phyloP scores from a whole-genome alignment of 805 yeast species.

The Candida anglica region DNA sequence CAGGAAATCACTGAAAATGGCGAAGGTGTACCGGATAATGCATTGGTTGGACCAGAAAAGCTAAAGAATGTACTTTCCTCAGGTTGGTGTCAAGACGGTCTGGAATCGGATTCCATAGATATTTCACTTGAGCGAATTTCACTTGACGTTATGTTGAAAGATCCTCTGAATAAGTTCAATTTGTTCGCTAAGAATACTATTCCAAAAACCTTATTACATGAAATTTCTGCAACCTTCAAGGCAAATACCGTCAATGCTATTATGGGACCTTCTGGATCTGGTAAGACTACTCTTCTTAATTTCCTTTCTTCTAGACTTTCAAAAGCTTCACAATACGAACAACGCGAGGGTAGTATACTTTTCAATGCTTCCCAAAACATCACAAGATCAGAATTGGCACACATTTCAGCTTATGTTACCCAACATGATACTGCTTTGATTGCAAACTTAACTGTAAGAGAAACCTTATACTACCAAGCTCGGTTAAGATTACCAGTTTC shows the following conservation, averaged over 20 bases:
- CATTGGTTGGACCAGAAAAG: not conserved
- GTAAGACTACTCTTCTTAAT: constrained; percentile 39
- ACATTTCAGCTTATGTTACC: constrained; percentile 66
- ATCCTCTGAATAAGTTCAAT: not conserved
- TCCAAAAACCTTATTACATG: constrained; percentile 17
- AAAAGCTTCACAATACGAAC: constrained; percentile 14
- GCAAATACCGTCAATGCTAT: constrained; percentile 36
- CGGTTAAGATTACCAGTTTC: constrained; percentile 51
- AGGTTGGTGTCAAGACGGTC: too few species aligned
- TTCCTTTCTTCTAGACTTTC: constrained; percentile 40
- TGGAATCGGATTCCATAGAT: constrained; percentile 7
- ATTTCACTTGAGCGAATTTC: constrained; percentile 6
- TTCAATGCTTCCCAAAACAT: constrained; percentile 24
- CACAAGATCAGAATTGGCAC: constrained; percentile 18
- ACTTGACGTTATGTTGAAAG: constrained; percentile 6
- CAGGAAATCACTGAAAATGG: constrained; percentile 6
- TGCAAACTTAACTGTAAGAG: constrained; percentile 71
- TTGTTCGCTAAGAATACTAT: constrained; percentile 4
- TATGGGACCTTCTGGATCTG: constrained; percentile 47
- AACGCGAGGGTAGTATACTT: constrained; percentile 22
- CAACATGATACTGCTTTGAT: constrained; percentile 76
- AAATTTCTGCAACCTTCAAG: constrained; percentile 25
- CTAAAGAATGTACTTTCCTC: too few species aligned
- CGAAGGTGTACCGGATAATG: too few species aligned
- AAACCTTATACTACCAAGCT: constrained; percentile 72